Percentiles rank a stretch among this genome's conserved stretches.
These are phyloP conservation scores for Penicillium brasilianum DNA, from an alignment of 2,329 filamentous ascomycete genomes.

Conservation along the genomic window DNA sequence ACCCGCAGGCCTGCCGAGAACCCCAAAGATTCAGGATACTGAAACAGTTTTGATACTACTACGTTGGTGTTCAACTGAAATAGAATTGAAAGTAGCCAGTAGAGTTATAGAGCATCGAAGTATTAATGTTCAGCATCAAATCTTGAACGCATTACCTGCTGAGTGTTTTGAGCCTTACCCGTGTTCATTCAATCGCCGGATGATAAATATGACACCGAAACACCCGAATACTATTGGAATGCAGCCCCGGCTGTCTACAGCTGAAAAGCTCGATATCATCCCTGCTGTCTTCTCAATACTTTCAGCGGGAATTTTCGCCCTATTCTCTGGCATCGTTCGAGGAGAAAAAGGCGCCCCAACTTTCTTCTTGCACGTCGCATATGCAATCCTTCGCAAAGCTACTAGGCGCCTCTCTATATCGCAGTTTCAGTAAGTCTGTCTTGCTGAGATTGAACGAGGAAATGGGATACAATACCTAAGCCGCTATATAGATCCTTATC, in stretches of 20 bases:
- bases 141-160: not conserved
- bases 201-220: not conserved
- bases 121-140: not conserved
- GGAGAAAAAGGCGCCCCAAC: not conserved
- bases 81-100: not conserved
- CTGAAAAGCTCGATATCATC: slow-evolving; percentile 1
- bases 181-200: not conserved
- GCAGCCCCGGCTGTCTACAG: not conserved
- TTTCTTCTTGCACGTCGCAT: not conserved
- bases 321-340: not conserved
- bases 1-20: not conserved
- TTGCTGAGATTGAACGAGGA: not conserved
- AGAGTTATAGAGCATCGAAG: not conserved
- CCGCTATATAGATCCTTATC: not conserved
- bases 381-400: slow-evolving; percentile 1
- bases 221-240: not conserved
- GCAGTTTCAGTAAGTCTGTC: slow-evolving; percentile 1
- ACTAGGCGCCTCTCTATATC: not conserved
- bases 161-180: not conserved
- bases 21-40: not conserved
- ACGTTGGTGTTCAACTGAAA: not conserved
- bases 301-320: not conserved
- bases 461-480: not conserved
- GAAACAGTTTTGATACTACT: not conserved
- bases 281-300: not conserved